Percentiles rank a stretch among this genome's conserved stretches.
Conservation (phyloP, 805 yeast species). For the Wickerhamomyces xylosicus region DNA sequence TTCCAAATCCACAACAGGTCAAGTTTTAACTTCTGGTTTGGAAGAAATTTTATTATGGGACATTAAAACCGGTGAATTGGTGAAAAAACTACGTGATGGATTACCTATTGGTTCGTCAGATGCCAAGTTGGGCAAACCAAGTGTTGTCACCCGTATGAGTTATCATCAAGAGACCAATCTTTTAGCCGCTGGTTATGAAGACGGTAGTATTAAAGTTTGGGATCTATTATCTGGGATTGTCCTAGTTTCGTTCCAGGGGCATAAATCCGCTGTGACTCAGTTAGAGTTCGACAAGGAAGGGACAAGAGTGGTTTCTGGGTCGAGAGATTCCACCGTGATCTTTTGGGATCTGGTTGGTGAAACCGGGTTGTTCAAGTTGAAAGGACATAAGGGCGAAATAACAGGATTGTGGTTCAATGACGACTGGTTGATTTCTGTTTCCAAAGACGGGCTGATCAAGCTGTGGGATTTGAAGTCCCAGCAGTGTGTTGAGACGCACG, state of each 20-base stretch:
- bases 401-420: slow-evolving; percentile 54
- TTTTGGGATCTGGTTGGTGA: slow-evolving; percentile 95
- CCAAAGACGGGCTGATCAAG: slow-evolving; percentile 87
- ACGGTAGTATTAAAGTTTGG: slow-evolving; percentile 89
- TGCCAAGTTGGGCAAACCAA: slow-evolving; percentile 48
- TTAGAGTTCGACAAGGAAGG: slow-evolving; percentile 72
- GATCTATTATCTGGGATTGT: slow-evolving; percentile 75
- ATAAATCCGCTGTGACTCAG: slow-evolving; percentile 64
- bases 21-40: slow-evolving; percentile 69
- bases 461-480: slow-evolving; percentile 88
- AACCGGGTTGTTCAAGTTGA: slow-evolving; percentile 74
- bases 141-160: slow-evolving; percentile 52
- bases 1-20: slow-evolving; percentile 28
- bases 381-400: slow-evolving; percentile 84
- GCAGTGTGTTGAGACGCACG: slow-evolving; percentile 89
- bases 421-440: slow-evolving; percentile 64
- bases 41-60: slow-evolving; percentile 90
- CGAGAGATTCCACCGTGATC: slow-evolving; percentile 73
- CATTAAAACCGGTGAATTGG: slow-evolving; percentile 74
- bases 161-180: slow-evolving; percentile 54
- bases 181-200: slow-evolving; percentile 81
- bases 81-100: slow-evolving; percentile 49
- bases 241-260: slow-evolving; percentile 82
- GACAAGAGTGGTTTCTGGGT: slow-evolving; percentile 78
- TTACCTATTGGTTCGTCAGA: slow-evolving; percentile 63